Evolutionary conservation across 768 basidiomycete genomes (phyloP).

Genomic region (Russula brevipes): DNA sequence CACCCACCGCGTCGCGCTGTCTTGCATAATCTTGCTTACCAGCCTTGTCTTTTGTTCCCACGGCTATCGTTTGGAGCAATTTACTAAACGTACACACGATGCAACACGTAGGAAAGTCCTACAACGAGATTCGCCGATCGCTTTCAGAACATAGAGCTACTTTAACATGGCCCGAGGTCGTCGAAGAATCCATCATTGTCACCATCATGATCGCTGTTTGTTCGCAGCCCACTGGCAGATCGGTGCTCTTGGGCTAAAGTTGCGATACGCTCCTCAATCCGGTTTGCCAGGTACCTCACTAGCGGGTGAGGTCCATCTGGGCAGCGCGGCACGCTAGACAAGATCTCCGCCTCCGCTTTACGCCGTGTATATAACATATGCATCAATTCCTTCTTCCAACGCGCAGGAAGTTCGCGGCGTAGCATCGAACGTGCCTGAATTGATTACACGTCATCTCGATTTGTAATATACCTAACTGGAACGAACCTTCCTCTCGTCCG

Average conservation of each 20-base stretch:
- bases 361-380: conserved; percentile 75
- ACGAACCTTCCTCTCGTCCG: conserved; percentile 71
- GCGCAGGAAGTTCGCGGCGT: conserved; percentile 45
- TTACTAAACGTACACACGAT: too few relatives aligned
- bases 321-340: conserved; percentile 31
- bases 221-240: background rate
- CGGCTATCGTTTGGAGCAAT: too few relatives aligned
- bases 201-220: background rate
- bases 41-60: background rate
- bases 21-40: conserved; percentile 17
- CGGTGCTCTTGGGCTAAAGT: background rate
- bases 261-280: conserved; percentile 22
- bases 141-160: background rate
- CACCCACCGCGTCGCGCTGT: conserved; percentile 9
- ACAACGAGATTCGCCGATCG: background rate
- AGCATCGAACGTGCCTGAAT: conserved; percentile 62
- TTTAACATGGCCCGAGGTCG: background rate
- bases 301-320: conserved; percentile 20
- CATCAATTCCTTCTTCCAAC: conserved; percentile 77
- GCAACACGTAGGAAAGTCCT: background rate
- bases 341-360: conserved; percentile 90
- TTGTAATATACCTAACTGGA: background rate
- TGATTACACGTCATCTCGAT: background rate
- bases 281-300: conserved; percentile 28
- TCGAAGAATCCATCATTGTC: background rate